Evolutionary conservation across 768 basidiomycete species (phyloP), one percentile per base, ranked within the genome.

Genomic region (Scleroderma citrinum): DNA sequence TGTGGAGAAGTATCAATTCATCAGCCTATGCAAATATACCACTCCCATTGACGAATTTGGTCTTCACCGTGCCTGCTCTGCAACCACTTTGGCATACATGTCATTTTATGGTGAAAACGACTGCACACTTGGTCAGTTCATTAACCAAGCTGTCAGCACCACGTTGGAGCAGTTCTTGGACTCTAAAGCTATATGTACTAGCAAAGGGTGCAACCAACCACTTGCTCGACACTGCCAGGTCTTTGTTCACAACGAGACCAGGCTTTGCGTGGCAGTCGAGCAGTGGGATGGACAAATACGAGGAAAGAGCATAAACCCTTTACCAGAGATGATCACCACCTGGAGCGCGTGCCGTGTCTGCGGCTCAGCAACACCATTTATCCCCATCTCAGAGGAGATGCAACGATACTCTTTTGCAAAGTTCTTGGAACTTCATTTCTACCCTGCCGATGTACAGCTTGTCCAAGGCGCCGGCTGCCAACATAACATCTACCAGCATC

Each of bases 341-440:
- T 97, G 91, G 89, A 92, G 86, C 59, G 77, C 81, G 7, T 99
- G 96, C 66, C 80, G 85, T 49, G 68, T 84, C 21, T 91, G 82
- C 62, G 83, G 78, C 26, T 85, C 75, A 5, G 85, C 84, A 1
- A 93, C 90, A 3, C 89, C 91, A 2, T 89, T 93, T 68, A 87
- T 93, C 56, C 85, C 84, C 5, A 82, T 92, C 34, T 91, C 91
- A 2, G 85, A 90, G 57, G 92, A 95, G 64, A 92, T 94, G 76
- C 87, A 91, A 59, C 74, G 85, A 48, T 92, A 95, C 63, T 97
- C 94, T 5, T 95, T 97, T 63, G 91, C 87, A 31, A 94, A 96
- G 59, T 98, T 95, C 65, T 77, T 99, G 24, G 95, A 99, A 62
- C 80, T 95, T 23, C 88, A 92, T 61, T 97, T 97, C 67, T 96